A percentile compares a stretch with the other conserved stretches of the same genome.
Conservation (phyloP, 208 protist genomes). For the Acanthamoeba quina region DNA sequence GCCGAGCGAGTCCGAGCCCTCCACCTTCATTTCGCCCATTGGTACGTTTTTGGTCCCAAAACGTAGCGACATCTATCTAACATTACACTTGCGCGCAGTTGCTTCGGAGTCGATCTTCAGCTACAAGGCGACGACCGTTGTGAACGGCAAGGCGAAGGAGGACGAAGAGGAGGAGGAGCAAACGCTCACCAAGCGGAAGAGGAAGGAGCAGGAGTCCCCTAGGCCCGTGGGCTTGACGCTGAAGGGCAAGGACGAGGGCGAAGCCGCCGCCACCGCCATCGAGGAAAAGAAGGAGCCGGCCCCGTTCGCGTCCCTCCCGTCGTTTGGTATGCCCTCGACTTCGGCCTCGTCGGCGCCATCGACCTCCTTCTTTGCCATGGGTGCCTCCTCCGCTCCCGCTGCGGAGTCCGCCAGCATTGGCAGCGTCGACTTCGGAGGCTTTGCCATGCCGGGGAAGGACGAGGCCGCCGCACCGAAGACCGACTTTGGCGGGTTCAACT, state of each 20-base stretch:
- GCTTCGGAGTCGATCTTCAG: background rate
- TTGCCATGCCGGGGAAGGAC: background rate
- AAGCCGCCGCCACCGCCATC: too few species aligned
- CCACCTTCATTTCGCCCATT: slow-evolving; percentile 1
- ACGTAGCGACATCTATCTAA: background rate
- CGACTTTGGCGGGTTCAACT: too few species aligned
- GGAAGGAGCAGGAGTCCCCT: background rate
- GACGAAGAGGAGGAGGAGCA: background rate
- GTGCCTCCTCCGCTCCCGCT: background rate
- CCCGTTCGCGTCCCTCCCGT: background rate
- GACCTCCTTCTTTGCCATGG: background rate
- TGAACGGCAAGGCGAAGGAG: background rate
- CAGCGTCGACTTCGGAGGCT: background rate
- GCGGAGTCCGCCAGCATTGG: background rate
- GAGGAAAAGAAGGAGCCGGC: background rate
- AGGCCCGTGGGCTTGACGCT: background rate
- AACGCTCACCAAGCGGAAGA: background rate
- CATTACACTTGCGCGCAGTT: background rate
- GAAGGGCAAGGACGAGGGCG: background rate
- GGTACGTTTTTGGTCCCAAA: background rate
- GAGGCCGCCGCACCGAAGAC: background rate
- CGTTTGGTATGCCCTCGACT: background rate
- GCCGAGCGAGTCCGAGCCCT: background rate
- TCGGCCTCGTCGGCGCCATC: background rate
- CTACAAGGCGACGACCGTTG: background rate